phyloP scores from a whole-genome alignment of 139 green algal species.

The Picochlorum sp. region DNA sequence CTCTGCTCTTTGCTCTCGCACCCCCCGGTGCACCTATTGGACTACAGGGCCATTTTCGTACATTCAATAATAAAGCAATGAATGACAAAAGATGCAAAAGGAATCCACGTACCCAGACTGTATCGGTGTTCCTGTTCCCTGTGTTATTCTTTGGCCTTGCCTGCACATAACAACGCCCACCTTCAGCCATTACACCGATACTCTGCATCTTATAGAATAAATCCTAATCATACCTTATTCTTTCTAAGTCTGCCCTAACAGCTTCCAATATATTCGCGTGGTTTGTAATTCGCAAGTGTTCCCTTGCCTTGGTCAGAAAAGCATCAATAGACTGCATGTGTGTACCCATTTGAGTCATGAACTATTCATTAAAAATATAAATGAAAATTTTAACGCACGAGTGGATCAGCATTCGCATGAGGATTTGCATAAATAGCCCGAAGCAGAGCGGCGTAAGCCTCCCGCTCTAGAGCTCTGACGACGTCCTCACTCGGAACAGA shows the following conservation, averaged over 20 bases:
- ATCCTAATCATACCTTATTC: slow-evolving; percentile 5
- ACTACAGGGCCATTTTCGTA: not conserved
- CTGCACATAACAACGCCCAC: not conserved
- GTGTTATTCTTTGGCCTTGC: slow-evolving; percentile 1
- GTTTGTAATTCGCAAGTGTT: slow-evolving; percentile 5
- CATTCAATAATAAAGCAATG: not conserved
- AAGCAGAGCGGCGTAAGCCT: slow-evolving; percentile 35
- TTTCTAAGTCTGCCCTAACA: slow-evolving; percentile 8
- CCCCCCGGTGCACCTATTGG: not conserved
- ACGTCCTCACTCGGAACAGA: not conserved
- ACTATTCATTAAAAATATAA: not conserved
- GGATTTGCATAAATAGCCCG: slow-evolving; percentile 24
- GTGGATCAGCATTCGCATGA: not conserved
- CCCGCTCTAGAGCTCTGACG: slow-evolving; percentile 23
- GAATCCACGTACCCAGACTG: not conserved
- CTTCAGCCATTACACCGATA: no score
- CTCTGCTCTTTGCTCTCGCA: not conserved
- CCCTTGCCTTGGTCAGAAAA: slow-evolving; percentile 4
- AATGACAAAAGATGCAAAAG: not conserved
- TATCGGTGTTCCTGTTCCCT: not conserved
- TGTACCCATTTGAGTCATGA: not conserved
- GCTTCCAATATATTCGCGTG: slow-evolving; percentile 7
- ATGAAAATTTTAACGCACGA: not conserved
- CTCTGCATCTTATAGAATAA: not conserved
- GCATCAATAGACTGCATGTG: slow-evolving; percentile 7